Evolutionary conservation across 2,329 filamentous ascomycete genomes (phyloP), one percentile per base, ranked within the genome.

Genomic region (Paracorniculantispora psalliotae): DNA sequence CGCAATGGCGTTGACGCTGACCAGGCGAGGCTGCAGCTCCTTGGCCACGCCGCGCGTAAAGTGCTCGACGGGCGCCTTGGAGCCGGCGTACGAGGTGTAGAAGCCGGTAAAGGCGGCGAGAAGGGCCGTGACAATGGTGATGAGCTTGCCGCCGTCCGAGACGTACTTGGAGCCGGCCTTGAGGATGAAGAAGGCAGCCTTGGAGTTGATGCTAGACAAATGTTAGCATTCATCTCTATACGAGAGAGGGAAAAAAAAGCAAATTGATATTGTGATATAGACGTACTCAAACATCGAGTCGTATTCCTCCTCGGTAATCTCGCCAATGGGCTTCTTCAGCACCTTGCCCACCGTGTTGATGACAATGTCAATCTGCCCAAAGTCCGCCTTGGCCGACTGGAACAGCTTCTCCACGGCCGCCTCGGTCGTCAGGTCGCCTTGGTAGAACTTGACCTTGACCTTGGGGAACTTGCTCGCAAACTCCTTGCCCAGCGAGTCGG

Each of bases 311-410:
- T 79, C 78, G 4, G 67, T 69, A 49, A 79, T 75, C 13, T 75
- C 73, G 1, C 67, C 67, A 28, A 78, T 75, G 6, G 74, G 70
- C 69, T 79, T 79, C 73, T 78, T 78, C 47, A 78, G 66, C 33
- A 77, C 76, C 68, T 78, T 79, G 46, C 79, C 78, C 35, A 80
- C 72, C 15, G 77, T 81, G 67, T 81, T 81, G 63, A 81, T 69
- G 3, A 80, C 73, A 59, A 81, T 77, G 62, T 81, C 77, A 48
- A 81, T 69, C 54, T 71, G 68, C 10, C 75, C 75, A 62, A 79
- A 75, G 59, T 78, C 73, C 39, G 69, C 66, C 10, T 76, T 55
- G 10, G 72, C 71, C 3, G 67, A 64, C 41, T 73, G 64, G 64
- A 79, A 78, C n/a, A 80, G 69, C 25, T 69, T 64, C 19, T 73